phyloP scores from a whole-genome alignment of 2,329 filamentous ascomycete genomes.

The Blastomyces percursus region DNA sequence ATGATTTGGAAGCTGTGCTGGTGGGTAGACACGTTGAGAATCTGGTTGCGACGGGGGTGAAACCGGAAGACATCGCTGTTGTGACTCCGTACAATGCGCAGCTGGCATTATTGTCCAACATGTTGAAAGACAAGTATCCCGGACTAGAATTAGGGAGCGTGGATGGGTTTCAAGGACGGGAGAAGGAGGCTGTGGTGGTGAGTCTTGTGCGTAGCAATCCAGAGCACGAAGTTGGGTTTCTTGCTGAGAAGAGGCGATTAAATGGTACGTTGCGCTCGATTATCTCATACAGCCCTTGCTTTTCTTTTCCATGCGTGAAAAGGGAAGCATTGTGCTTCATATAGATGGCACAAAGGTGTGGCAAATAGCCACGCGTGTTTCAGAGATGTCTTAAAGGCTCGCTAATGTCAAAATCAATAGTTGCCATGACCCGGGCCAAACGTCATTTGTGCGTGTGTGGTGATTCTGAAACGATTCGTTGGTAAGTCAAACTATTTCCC shows the following conservation, averaged over 20 bases:
- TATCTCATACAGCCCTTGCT: slow-evolving; percentile 5
- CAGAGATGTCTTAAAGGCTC: neutral
- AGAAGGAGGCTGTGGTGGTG: slow-evolving; percentile 91
- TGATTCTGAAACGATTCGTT: slow-evolving; percentile 84
- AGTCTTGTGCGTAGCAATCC: slow-evolving; percentile 88
- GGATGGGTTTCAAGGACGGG: slow-evolving; percentile 91
- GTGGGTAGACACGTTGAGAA: slow-evolving; percentile 66
- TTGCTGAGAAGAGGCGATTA: slow-evolving; percentile 79
- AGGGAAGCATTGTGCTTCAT: neutral
- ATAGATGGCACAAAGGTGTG: neutral
- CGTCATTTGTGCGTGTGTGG: slow-evolving; percentile 83
- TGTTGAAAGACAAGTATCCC: slow-evolving; percentile 69
- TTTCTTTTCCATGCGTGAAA: neutral
- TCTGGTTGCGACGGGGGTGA: slow-evolving; percentile 69
- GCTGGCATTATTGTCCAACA: slow-evolving; percentile 62
- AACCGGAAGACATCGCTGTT: slow-evolving; percentile 75
- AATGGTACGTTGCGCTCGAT: slow-evolving; percentile 57
- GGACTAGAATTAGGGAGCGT: slow-evolving; percentile 92
- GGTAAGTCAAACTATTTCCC: slow-evolving; percentile 47
- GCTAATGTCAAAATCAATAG: slow-evolving; percentile 35
- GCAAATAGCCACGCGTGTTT: neutral
- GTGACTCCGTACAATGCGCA: slow-evolving; percentile 96
- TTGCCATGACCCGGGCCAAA: slow-evolving; percentile 93
- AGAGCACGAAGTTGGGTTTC: slow-evolving; percentile 79
- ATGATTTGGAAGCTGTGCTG: slow-evolving; percentile 76